Conservation (phyloP, 305 asterid genomes). For the Fraxinus floribunda region DNA sequence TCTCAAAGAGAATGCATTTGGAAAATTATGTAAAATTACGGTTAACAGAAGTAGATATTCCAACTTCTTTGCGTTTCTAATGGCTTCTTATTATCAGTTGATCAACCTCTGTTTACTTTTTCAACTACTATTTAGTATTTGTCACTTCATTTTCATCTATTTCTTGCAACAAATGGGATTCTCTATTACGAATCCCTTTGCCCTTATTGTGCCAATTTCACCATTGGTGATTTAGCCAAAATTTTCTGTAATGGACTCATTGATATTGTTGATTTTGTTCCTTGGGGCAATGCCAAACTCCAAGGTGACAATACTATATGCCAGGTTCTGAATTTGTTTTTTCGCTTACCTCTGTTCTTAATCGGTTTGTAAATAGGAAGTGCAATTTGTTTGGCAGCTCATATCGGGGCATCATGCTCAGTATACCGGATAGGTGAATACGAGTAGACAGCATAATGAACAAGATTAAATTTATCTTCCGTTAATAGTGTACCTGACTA, state of each 20-base stretch:
- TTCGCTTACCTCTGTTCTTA: constrained; percentile 10
- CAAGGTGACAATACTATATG: constrained; percentile 30
- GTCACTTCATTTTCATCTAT: constrained; percentile 19
- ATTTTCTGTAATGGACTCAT: constrained; percentile 40
- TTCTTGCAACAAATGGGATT: constrained; percentile 34
- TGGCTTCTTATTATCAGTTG: constrained; percentile 24
- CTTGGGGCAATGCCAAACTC: constrained; percentile 53
- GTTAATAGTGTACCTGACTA: background rate
- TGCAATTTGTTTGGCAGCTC: background rate
- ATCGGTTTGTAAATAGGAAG: background rate
- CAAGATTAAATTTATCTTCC: background rate
- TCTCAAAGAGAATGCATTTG: background rate
- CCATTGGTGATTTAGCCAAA: constrained; percentile 37
- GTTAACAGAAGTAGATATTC: constrained; percentile 4
- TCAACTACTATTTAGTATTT: constrained; percentile 16
- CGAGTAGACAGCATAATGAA: background rate
- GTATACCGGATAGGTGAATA: background rate
- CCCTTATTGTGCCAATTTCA: constrained; percentile 46
- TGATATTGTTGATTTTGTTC: constrained; percentile 45
- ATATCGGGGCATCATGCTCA: background rate
- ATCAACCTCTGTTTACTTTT: constrained; percentile 1
- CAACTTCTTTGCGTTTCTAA: constrained; percentile 2
- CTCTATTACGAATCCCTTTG: constrained; percentile 47
- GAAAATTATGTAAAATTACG: constrained; percentile 3
- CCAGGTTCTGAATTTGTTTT: constrained; percentile 35